phyloP scores from a whole-genome alignment of 306 rosid genomes.

The barrel medic (Medicago truncatula) region DNA sequence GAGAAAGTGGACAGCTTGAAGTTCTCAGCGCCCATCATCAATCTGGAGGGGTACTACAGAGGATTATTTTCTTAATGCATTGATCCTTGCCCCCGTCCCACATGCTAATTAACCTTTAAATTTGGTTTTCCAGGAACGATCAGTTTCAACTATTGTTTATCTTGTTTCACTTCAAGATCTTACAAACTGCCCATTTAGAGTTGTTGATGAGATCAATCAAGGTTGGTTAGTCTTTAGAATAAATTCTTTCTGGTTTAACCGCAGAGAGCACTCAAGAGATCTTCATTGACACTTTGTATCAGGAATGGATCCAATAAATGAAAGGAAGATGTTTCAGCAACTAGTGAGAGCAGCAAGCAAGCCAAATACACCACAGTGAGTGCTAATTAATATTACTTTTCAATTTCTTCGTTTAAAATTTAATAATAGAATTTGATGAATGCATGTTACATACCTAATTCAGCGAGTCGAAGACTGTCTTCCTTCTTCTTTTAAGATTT shows the following conservation, averaged over 20 bases:
- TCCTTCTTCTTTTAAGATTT: neutral
- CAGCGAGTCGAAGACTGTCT: neutral
- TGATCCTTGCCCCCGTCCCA: slow-evolving; percentile 3
- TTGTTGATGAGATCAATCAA: slow-evolving; percentile 98
- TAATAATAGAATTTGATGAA: slow-evolving; percentile 18
- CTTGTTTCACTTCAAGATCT: slow-evolving; percentile 98
- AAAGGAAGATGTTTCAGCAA: slow-evolving; percentile 98
- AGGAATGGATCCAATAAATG: slow-evolving; percentile 99
- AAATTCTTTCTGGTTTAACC: slow-evolving; percentile 35
- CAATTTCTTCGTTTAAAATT: slow-evolving; percentile 23
- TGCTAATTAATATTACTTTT: slow-evolving; percentile 31
- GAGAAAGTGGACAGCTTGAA: slow-evolving; percentile 82
- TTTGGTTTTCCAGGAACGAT: slow-evolving; percentile 70
- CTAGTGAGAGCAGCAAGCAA: slow-evolving; percentile 97
- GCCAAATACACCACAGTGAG: slow-evolving; percentile 95
- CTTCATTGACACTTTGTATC: slow-evolving; percentile 33
- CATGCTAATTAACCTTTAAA: slow-evolving; percentile 25
- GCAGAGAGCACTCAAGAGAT: slow-evolving; percentile 13
- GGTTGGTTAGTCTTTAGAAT: slow-evolving; percentile 56
- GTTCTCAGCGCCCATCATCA: slow-evolving; percentile 95
- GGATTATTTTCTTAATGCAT: slow-evolving; percentile 34
- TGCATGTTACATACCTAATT: neutral
- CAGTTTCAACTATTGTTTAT: slow-evolving; percentile 94
- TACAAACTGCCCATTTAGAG: slow-evolving; percentile 96
- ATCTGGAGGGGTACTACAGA: slow-evolving; percentile 87